These are phyloP conservation scores for Hypoxylon sp. DNA, from an alignment of 2,329 filamentous ascomycete genomes.

Conservation along the genomic window DNA sequence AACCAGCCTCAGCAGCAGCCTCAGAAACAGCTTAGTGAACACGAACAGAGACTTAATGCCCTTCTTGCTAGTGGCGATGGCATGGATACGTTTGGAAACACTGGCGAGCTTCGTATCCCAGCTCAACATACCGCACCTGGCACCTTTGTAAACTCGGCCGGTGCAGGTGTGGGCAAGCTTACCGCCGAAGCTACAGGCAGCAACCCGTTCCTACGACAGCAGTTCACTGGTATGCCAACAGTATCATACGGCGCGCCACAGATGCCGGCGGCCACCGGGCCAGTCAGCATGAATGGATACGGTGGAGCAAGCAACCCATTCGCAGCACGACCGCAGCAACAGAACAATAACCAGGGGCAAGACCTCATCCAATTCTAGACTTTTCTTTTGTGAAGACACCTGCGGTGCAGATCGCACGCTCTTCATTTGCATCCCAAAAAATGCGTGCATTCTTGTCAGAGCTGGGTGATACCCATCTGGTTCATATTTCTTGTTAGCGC, in stretches of 20 bases:
- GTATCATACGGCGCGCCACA: constrained; percentile 67
- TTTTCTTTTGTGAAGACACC: constrained; percentile 25
- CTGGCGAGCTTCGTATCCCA: constrained; percentile 94
- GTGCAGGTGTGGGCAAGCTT: constrained; percentile 80
- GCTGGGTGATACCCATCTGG: constrained; percentile 39
- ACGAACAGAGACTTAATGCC: constrained; percentile 84
- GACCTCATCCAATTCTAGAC: constrained; percentile 75
- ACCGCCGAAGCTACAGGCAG: constrained; percentile 80
- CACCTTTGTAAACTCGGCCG: constrained; percentile 96
- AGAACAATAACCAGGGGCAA: constrained; percentile 64
- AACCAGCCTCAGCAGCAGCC: constrained; percentile 64
- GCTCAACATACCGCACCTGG: constrained; percentile 97
- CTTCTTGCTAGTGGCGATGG: constrained; percentile 90
- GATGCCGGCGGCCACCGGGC: constrained; percentile 70
- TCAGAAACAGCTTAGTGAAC: constrained; percentile 72
- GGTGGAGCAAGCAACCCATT: constrained; percentile 69
- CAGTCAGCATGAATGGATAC: constrained; percentile 69
- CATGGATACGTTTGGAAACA: constrained; percentile 97
- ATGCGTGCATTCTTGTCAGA: constrained; percentile 37
- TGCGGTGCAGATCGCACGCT: constrained; percentile 30
- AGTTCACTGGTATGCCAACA: constrained; percentile 83
- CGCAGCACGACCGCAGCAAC: constrained; percentile 66
- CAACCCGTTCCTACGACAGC: constrained; percentile 90
- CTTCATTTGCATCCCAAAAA: constrained; percentile 27
- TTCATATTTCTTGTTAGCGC: constrained; percentile 26